Evolutionary conservation across 495 filamentous ascomycete species (phyloP).

Genomic region (Trichoderma orchidacearum): DNA sequence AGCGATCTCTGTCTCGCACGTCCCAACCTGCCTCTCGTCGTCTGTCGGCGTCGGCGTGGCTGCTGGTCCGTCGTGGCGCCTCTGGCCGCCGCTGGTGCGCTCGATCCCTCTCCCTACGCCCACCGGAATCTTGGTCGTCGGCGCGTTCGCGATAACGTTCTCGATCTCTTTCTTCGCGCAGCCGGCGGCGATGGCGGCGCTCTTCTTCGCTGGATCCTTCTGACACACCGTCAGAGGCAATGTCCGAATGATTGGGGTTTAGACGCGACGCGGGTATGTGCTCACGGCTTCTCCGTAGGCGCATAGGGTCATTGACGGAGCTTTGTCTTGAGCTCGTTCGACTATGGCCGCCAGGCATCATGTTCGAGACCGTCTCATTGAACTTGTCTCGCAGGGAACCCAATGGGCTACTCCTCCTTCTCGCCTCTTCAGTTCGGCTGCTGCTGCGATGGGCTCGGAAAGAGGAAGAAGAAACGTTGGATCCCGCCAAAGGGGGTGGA

Average conservation of each 20-base stretch:
- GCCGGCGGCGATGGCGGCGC: background rate
- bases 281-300: background rate
- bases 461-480: background rate
- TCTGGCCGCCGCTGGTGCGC: slow-evolving; percentile 14
- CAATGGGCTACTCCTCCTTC: slow-evolving; percentile 8
- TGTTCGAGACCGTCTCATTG: slow-evolving; percentile 14
- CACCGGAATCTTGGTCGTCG: background rate
- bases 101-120: background rate
- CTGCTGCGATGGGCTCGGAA: slow-evolving; percentile 12
- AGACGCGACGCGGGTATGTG: slow-evolving; percentile 5
- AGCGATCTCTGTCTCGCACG: slow-evolving; percentile 13
- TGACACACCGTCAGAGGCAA: slow-evolving; percentile 7
- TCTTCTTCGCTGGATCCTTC: slow-evolving; percentile 3
- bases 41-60: slow-evolving; percentile 26
- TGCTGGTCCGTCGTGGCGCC: slow-evolving; percentile 24
- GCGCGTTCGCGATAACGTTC: background rate
- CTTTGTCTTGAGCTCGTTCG: slow-evolving; percentile 11
- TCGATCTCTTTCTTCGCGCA: slow-evolving; percentile 6
- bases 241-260: slow-evolving; percentile 12
- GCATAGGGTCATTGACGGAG: slow-evolving; percentile 1
- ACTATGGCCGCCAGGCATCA: slow-evolving; percentile 9
- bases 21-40: slow-evolving; percentile 16
- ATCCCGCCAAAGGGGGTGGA: background rate
- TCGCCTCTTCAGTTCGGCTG: slow-evolving; percentile 11
- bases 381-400: slow-evolving; percentile 8